Conservation (phyloP, 768 basidiomycete genomes). For the Mycena latifolia region DNA sequence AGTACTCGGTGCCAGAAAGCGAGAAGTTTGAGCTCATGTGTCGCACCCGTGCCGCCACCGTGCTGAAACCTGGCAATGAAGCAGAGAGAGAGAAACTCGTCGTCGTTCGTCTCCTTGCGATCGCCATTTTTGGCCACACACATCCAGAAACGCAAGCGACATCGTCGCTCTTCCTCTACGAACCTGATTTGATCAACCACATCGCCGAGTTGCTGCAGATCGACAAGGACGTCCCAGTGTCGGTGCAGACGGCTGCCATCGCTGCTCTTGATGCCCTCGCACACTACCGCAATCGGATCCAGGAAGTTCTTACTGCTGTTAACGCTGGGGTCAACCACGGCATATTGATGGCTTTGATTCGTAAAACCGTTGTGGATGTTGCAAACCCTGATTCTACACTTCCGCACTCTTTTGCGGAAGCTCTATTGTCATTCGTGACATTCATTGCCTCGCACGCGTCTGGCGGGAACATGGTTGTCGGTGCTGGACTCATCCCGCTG, state of each 20-base stretch:
- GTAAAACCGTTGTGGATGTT: slow-evolving; percentile 84
- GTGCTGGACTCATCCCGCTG: slow-evolving; percentile 91
- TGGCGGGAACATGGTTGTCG: slow-evolving; percentile 94
- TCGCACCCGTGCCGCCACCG: slow-evolving; percentile 84
- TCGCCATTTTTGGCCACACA: slow-evolving; percentile 93
- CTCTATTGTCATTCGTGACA: slow-evolving; percentile 87
- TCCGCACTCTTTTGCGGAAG: slow-evolving; percentile 85
- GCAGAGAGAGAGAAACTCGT: slow-evolving; percentile 84
- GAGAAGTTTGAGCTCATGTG: slow-evolving; percentile 93
- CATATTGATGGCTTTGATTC: slow-evolving; percentile 88
- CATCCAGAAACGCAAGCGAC: slow-evolving; percentile 83
- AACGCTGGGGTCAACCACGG: slow-evolving; percentile 98
- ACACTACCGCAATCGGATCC: slow-evolving; percentile 83
- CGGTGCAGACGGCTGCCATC: slow-evolving; percentile 87
- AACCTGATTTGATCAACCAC: slow-evolving; percentile 91
- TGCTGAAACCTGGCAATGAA: slow-evolving; percentile 68
- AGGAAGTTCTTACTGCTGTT: slow-evolving; percentile 90
- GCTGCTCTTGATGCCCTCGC: slow-evolving; percentile 92
- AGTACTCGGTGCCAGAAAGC: slow-evolving; percentile 76
- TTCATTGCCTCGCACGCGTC: slow-evolving; percentile 87
- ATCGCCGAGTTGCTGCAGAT: slow-evolving; percentile 91
- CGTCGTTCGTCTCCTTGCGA: slow-evolving; percentile 83
- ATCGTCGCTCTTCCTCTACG: slow-evolving; percentile 90
- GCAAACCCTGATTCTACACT: slow-evolving; percentile 72
- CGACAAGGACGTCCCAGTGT: slow-evolving; percentile 75